Evolutionary conservation across 1,284 basidiomycete genomes (phyloP).

Genomic region (Leccinum laetum): DNA sequence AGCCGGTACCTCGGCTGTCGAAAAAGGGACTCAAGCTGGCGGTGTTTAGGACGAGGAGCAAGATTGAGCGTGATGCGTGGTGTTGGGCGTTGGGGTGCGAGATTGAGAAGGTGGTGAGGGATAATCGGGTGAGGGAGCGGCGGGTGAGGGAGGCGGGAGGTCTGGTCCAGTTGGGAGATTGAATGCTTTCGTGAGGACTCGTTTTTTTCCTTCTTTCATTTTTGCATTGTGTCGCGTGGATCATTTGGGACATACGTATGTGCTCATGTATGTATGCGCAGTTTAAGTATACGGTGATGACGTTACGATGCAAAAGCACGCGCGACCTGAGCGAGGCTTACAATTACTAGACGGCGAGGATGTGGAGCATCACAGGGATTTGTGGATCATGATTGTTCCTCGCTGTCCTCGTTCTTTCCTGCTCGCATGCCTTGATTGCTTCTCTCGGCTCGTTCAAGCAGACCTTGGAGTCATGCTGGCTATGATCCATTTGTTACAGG

Average conservation of each 20-base stretch:
- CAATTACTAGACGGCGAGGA: background rate
- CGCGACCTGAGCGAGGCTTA: background rate
- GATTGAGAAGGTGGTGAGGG: constrained; percentile 73
- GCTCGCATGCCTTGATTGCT: constrained; percentile 47
- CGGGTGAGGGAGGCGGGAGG: constrained; percentile 58
- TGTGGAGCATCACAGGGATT: background rate
- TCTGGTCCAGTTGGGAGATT: constrained; percentile 34
- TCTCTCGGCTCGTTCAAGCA: constrained; percentile 56
- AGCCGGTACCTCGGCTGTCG: constrained; percentile 52
- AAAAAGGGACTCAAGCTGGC: constrained; percentile 58
- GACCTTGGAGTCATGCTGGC: constrained; percentile 43
- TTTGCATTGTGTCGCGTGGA: too few species aligned
- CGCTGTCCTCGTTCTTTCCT: constrained; percentile 46
- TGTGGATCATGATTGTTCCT: background rate
- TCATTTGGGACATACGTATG: background rate
- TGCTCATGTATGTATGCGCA: background rate
- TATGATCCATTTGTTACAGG: constrained; percentile 55
- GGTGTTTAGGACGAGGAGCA: constrained; percentile 75
- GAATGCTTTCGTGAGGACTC: constrained; percentile 1
- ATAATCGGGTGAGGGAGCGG: constrained; percentile 56
- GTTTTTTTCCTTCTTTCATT: background rate
- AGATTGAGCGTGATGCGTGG: constrained; percentile 85
- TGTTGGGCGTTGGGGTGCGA: constrained; percentile 84
- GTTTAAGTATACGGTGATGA: background rate
- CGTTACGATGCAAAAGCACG: background rate